A percentile compares a stretch with the other conserved stretches of the same genome.
Conservation (phyloP, 1,284 basidiomycete genomes). For the Malassezia globosa region DNA sequence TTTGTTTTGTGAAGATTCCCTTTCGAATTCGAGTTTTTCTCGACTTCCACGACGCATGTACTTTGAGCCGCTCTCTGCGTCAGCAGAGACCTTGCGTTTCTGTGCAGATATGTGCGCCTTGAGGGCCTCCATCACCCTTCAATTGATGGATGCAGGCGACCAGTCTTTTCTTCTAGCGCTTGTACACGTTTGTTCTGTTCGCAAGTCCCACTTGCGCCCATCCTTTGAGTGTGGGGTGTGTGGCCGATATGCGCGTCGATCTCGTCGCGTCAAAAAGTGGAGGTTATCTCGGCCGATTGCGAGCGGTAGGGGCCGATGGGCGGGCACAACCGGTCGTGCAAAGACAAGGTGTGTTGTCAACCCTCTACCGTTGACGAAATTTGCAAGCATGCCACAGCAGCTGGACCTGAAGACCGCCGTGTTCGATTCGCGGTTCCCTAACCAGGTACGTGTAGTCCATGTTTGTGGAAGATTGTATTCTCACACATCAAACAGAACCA, state of each 20-base stretch:
- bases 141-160: too few relatives aligned
- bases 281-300: slow-evolving; percentile 11
- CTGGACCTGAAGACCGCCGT: slow-evolving; percentile 42
- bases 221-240: too few relatives aligned
- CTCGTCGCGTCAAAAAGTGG: too few relatives aligned
- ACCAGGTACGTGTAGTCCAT: slow-evolving; percentile 25
- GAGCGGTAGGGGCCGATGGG: not conserved
- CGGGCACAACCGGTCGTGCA: slow-evolving; percentile 9
- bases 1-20: too few relatives aligned
- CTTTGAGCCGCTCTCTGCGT: slow-evolving; percentile 41
- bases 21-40: slow-evolving; percentile 24
- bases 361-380: not conserved
- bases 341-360: too few relatives aligned
- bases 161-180: too few relatives aligned
- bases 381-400: slow-evolving; percentile 24
- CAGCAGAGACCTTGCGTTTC: slow-evolving; percentile 63
- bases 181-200: too few relatives aligned
- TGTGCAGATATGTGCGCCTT: slow-evolving; percentile 66
- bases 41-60: slow-evolving; percentile 35
- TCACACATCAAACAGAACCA: slow-evolving; percentile 32
- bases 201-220: too few relatives aligned
- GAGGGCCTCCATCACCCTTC: slow-evolving; percentile 62
- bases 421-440: slow-evolving; percentile 46
- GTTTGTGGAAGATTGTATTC: not conserved
- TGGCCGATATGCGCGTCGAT: too few relatives aligned